Evolutionary conservation across 257 asterid genomes (phyloP), one percentile per base, ranked within the genome.

Genomic region (Fraxinus pennsylvanica): DNA sequence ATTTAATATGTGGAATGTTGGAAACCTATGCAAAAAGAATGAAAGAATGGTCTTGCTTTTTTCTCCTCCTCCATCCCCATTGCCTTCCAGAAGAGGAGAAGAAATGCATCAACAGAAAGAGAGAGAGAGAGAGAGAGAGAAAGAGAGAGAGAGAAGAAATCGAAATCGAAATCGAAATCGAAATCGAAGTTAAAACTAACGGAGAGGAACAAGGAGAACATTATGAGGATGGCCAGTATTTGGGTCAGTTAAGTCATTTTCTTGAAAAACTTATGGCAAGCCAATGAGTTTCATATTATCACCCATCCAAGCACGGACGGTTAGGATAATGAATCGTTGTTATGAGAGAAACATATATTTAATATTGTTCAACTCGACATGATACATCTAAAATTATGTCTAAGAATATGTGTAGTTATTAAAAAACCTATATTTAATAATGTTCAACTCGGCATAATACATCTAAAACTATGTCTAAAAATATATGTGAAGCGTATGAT

Each of bases 31-130:
- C 72, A 54, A 63, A 27, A 72, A 72, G 8, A 76, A 45, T 32
- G 32, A 14, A 41, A 65, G 9, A 41, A 57, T 14, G 38, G 27
- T 39, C 8, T 36, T 17, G 52, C n/a, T 29, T 52, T 36, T 65
- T 35, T 61, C 81, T 73, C 45, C 76, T 77, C 25, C 76, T 45
- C 82, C 41, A 45, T 68, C 59, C 5, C 71, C 25, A 19, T 36
- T 27, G 61, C n/a, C 69, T 29, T 13, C 39, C 66, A 35, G 75
- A 2, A 74, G 57, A 68, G 38, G 38, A 43, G 32, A 27, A 73
- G 52, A 43, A 45, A 35, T 39, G 41, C 32, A 25, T 59, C 61
- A 65, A 1, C 70, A 33, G 80, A 77, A 79, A 77, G 81, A 84
- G 80, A 76, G 54, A 43, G 36, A 39, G 1, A 67, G 32, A 43